Conservation (phyloP, 352 stramenopile species). For the Elongisporangium senticosum region DNA sequence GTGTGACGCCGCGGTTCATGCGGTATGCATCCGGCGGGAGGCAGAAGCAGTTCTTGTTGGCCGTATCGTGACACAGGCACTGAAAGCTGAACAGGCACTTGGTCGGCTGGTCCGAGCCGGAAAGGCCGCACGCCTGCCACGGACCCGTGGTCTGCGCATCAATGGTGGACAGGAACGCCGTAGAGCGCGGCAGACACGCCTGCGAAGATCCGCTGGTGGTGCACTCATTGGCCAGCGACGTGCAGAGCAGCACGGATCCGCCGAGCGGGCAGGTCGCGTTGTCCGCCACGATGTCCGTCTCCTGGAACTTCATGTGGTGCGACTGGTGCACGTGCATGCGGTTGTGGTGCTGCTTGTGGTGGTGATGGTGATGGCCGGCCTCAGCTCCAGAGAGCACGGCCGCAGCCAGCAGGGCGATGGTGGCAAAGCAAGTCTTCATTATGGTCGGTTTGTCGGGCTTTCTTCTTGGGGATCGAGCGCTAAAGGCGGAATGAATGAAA, state of each 20-base stretch:
- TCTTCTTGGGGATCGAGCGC: not conserved
- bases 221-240: conserved; percentile 33
- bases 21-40: conserved; percentile 41
- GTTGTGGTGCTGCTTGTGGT: conserved; percentile 14
- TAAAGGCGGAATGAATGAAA: not conserved
- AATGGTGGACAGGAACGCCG: conserved; percentile 36
- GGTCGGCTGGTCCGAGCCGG: conserved; percentile 27
- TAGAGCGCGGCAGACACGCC: conserved; percentile 28
- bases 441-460: not conserved
- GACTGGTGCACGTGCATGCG: conserved; percentile 12
- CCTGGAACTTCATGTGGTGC: conserved; percentile 40
- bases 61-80: conserved; percentile 36
- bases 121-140: conserved; percentile 29
- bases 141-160: conserved; percentile 30
- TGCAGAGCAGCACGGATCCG: conserved; percentile 34
- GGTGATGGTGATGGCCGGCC: not conserved
- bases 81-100: conserved; percentile 45
- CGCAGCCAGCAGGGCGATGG: not conserved
- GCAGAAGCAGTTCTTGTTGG: conserved; percentile 43
- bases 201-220: conserved; percentile 27
- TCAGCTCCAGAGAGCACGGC: not conserved
- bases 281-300: conserved; percentile 33
- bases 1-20: conserved; percentile 15
- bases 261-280: conserved; percentile 39
- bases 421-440: not conserved